A percentile compares a stretch with the other conserved stretches of the same genome.
Conservation (phyloP, 2,329 filamentous ascomycete species). For the Venturiaceae sp. region DNA sequence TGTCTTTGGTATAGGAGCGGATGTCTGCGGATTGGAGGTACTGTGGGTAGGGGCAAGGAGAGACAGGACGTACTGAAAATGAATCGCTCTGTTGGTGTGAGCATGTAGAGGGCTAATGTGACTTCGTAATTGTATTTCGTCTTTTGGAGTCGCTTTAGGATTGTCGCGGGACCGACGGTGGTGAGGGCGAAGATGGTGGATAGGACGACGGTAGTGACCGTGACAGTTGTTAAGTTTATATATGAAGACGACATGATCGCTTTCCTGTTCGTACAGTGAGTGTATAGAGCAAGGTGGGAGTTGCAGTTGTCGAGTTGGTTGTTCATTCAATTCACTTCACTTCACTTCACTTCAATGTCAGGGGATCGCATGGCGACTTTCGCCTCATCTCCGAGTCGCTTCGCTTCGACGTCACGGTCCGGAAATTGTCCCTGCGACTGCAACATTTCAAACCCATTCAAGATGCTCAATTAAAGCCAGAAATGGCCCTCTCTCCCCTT, state of each 20-base stretch:
- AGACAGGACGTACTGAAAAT: slow-evolving; percentile 64
- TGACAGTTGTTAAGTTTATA: neutral
- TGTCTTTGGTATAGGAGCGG: neutral
- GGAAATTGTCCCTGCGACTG: too few species aligned
- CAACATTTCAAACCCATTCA: too few species aligned
- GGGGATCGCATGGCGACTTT: too few species aligned
- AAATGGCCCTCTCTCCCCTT: neutral
- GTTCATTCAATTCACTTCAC: too few species aligned
- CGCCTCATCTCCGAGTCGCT: too few species aligned
- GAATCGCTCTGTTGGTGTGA: slow-evolving; percentile 91
- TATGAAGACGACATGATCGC: neutral
- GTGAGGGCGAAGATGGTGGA: slow-evolving; percentile 13
- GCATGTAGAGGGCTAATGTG: slow-evolving; percentile 94
- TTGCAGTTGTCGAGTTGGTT: neutral
- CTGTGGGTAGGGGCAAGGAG: slow-evolving; percentile 11
- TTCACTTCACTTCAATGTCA: too few species aligned
- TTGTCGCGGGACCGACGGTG: neutral
- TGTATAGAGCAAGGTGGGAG: neutral
- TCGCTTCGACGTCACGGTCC: neutral
- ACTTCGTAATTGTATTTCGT: slow-evolving; percentile 99
- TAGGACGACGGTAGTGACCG: slow-evolving; percentile 25
- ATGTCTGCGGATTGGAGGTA: neutral
- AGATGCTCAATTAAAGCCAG: too few species aligned
- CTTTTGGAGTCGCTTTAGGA: slow-evolving; percentile 70
- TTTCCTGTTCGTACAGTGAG: neutral